Base-by-base conservation (phyloP, 2,329 filamentous ascomycete genomes). In the Colletotrichum sp. region DNA sequence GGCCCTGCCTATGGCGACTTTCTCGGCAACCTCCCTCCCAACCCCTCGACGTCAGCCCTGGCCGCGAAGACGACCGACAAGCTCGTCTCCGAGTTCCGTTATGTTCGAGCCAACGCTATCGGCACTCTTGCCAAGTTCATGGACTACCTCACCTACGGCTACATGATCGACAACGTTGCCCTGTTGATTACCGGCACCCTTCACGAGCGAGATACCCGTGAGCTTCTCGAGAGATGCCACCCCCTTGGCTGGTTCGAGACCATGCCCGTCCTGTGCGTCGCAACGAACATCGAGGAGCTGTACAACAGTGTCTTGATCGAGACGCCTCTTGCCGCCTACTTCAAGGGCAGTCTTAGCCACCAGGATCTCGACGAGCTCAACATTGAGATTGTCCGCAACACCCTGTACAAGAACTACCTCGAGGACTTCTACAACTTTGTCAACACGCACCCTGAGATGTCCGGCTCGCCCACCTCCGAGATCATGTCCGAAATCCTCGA, bases 91-190 rank as follows among this genome's bases (percentile, higher is more conserved):
- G 97, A 99, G 85, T 99, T 99, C 85, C 94, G 96, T 83, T 99
- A 99, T 85, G 91, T 99, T 61, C 95, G 97, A 80, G 96, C 96
- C 77, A 98, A 99, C 83, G 95, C 96, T 32, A 95, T 95, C 3
- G 97, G 97, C 18, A 95, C 96, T 1, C 92, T 98, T 48, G 94
- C 96, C 77, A 96, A 95, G 83, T 99, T 99, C 85, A 96, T 99
- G 92, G 96, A 98, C 85, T 99, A 98, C 86, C 89, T 99, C 77
- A 99, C 97, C 2, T 99, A 99, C 84, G 96, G 96, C 77, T 99
- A 99, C 90, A 99, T 99, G 97, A 99, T 99, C 86, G 97, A 99
- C 87, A 99, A 99, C 82, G 96, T 99, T 69, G 97, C 97, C 52
- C 93, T 99, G 55, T 92, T 99, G 82, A 99, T 99, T 85, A 99